phyloP scores from a whole-genome alignment of 1,284 basidiomycete genomes.

The Cryptococcus floricola region DNA sequence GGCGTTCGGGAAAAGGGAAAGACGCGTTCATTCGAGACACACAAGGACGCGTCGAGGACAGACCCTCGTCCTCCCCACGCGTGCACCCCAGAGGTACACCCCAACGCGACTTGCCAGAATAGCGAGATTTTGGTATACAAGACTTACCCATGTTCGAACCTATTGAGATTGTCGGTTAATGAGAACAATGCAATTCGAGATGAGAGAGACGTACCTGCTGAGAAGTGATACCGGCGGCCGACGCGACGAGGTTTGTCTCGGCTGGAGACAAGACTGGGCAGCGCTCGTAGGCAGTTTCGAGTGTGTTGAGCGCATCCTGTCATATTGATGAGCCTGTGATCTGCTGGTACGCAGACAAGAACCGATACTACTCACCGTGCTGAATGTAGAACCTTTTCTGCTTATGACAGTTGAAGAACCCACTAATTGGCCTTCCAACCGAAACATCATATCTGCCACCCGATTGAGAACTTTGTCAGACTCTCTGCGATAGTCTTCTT shows the following conservation, averaged over 20 bases:
- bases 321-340: background rate
- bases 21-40: background rate
- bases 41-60: background rate
- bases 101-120: no score
- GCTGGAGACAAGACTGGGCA: constrained; percentile 16
- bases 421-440: background rate
- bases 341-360: background rate
- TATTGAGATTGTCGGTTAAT: background rate
- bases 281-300: constrained; percentile 23
- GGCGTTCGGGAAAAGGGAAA: background rate
- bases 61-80: no score
- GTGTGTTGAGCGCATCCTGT: constrained; percentile 12
- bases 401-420: background rate
- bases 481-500: background rate
- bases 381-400: background rate
- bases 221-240: constrained; percentile 23
- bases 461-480: background rate
- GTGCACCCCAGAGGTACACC: no score
- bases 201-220: constrained; percentile 27
- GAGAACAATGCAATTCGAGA: background rate
- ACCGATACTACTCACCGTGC: background rate
- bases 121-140: background rate
- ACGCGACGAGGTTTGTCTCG: constrained; percentile 25
- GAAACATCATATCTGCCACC: background rate
- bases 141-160: constrained; percentile 41